phyloP scores from a whole-genome alignment of 2,329 filamentous ascomycete genomes.

The Xylaria hypoxylon region DNA sequence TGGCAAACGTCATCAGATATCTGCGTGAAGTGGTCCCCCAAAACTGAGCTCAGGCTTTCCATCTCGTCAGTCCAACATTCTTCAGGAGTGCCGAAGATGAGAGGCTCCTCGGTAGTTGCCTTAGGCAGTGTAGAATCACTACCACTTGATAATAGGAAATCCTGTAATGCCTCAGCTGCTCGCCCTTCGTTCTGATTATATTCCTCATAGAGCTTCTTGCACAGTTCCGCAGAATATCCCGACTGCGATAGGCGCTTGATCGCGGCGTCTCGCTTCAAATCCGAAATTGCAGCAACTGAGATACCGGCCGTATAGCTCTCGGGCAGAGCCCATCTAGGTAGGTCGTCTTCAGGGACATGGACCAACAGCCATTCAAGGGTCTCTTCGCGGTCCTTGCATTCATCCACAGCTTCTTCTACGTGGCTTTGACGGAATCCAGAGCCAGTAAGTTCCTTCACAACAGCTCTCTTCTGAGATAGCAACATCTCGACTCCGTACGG shows the following conservation, averaged over 20 bases:
- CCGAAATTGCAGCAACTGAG: slow-evolving; percentile 79
- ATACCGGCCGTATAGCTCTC: slow-evolving; percentile 93
- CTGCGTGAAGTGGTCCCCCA: slow-evolving; percentile 76
- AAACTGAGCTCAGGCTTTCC: slow-evolving; percentile 85
- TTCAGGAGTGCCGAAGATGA: slow-evolving; percentile 63
- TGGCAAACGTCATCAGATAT: slow-evolving; percentile 74
- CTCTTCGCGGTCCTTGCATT: slow-evolving; percentile 93
- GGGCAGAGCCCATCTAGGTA: slow-evolving; percentile 92
- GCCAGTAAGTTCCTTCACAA: slow-evolving; percentile 79
- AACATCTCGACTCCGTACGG: slow-evolving; percentile 77
- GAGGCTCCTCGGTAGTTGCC: slow-evolving; percentile 57
- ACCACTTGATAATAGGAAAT: slow-evolving; percentile 68
- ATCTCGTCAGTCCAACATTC: slow-evolving; percentile 88
- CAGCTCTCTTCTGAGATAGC: slow-evolving; percentile 63
- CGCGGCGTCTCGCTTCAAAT: slow-evolving; percentile 82
- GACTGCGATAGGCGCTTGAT: slow-evolving; percentile 84
- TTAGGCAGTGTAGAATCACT: slow-evolving; percentile 43
- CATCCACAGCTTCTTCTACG: slow-evolving; percentile 84
- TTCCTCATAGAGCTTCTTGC: slow-evolving; percentile 79
- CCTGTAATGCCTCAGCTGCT: slow-evolving; percentile 84
- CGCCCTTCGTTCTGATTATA: slow-evolving; percentile 77
- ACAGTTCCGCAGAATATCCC: slow-evolving; percentile 88
- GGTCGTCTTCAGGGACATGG: slow-evolving; percentile 95
- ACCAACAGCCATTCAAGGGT: slow-evolving; percentile 95
- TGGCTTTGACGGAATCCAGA: slow-evolving; percentile 92